Base-by-base conservation (phyloP, 2,329 filamentous ascomycete genomes). In the Dothistroma septosporum region DNA sequence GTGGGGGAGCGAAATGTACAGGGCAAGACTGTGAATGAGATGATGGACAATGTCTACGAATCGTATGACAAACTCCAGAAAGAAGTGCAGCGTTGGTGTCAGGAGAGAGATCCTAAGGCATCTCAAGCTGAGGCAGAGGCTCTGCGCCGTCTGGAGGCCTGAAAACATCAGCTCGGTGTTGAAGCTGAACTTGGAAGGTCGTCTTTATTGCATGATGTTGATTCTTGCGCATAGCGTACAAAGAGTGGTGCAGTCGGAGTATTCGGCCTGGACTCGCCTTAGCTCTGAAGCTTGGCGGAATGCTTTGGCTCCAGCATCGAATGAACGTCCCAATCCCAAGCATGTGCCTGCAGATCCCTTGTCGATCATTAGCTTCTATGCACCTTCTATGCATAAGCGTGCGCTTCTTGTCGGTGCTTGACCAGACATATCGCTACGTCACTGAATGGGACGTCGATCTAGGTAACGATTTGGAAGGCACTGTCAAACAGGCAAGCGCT, bases 61-160 rank as follows among this genome's bases (percentile, higher is more conserved):
- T 88, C 91, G 79, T 81, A 81, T 61, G 83, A 86, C 57, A 88
- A 82, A 60, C 74, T 92, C 70, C 78, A 79, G 62, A 91, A 88
- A 78, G 89, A 92, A 77, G 89, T 92, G 7, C 83, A 82, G 62
- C 89, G 87, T 77, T 92, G 90, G 73, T 91, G 88, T 53, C 50
- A 54, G 48, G 67, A 68, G 37, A 55, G 66, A 16, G 60, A 60
- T 14, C 50, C 50, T 14, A 53, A 53, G 50, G 50, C 50, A 21
- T 32, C 22, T 11, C 50, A 53, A 21, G 50, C 50, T 21, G 50
- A 53, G 50, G 50, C 50, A 33, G 50, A 53, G 31, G 50, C 50
- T 9, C 31, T 53, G 50, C 24, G 50, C n/a, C 24, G 50, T 12
- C 31, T 53, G 50, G 50, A 53, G 31, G 50, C 28, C 19, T 53